Percentiles rank a stretch among this genome's conserved stretches.
Evolutionary conservation across 2,329 filamentous ascomycete genomes (phyloP).

Genomic region (Penicillium sp.): DNA sequence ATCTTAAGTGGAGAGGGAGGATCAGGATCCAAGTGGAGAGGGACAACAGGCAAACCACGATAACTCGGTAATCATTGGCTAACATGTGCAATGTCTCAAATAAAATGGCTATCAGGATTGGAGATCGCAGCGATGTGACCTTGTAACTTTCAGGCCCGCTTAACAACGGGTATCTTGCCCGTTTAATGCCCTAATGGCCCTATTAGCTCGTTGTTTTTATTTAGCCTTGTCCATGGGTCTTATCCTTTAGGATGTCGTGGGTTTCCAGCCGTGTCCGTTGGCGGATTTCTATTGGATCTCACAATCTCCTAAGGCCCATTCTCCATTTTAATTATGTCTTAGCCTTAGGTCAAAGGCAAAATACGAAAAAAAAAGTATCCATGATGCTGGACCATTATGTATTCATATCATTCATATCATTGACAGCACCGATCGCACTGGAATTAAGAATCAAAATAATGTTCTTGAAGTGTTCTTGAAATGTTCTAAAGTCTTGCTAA

Average conservation of each 20-base stretch:
- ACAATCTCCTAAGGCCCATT: neutral
- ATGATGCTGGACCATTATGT: neutral
- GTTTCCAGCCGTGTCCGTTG: neutral
- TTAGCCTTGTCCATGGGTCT: slow-evolving; percentile 13
- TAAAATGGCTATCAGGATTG: slow-evolving; percentile 6
- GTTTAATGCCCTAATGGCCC: slow-evolving; percentile 14
- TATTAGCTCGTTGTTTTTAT: neutral
- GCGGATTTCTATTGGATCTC: neutral
- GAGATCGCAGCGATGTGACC: slow-evolving; percentile 22
- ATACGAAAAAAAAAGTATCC: too few relatives aligned
- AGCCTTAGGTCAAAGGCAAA: neutral
- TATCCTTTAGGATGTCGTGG: slow-evolving; percentile 12
- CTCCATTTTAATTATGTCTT: neutral
- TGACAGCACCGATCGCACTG: neutral
- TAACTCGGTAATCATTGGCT: slow-evolving; percentile 6
- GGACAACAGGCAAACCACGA: neutral
- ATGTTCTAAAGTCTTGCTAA: neutral
- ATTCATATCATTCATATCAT: neutral
- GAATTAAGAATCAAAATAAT: neutral
- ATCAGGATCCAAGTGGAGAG: neutral
- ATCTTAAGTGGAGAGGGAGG: neutral
- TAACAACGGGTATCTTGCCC: slow-evolving; percentile 25
- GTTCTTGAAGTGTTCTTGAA: too few relatives aligned
- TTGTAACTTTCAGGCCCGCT: slow-evolving; percentile 27
- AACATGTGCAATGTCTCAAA: slow-evolving; percentile 24